Base-by-base conservation (phyloP, 2,329 filamentous ascomycete genomes). In the Stenocarpella maydis region DNA sequence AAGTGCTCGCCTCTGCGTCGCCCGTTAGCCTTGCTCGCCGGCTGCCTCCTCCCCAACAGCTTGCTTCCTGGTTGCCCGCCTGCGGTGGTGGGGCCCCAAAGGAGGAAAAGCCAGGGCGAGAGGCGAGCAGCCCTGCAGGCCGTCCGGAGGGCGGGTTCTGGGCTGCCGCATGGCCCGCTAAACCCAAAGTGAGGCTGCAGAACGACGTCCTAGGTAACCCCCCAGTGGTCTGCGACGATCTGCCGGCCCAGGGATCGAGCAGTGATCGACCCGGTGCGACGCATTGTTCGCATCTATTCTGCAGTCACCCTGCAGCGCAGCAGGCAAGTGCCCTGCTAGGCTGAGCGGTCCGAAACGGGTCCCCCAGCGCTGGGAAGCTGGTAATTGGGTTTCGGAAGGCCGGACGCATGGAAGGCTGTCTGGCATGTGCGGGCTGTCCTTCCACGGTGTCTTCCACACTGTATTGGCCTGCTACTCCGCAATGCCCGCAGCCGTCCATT, bases 241-340 rank as follows among this genome's bases (percentile, higher is more conserved):
- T 63, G 58, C 58, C 58, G 58, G 41, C 43, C 28, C 58, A 49
- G 43, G 43, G 58, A 63, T 63, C 58, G 58, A 49, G 58, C 58
- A 49, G 58, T 63, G 58, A 63, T 63, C 58, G 58, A 49, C 58
- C 58, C 58, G 41, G 58, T 63, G 28, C 58, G 58, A 49, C 43
- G 26, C 28, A 37, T 49, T 63, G 58, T 63, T n/a, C 58, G n/a
- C 41, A 49, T 63, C 54, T 37, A 41, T 28, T 43, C 17, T 63
- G 58, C 43, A 28, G 34, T 37, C 9, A 43, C 58, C 58, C 41
- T 63, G 58, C 58, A 63, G 58, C 28, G 43, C 15, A 37, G 43
- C 58, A 63, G 58, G 58, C 58, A 63, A 49, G 43, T 49, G 58
- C 58, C 58, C 43, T 63, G 58, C 58, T 63, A 63, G 58, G 58